Conservation (phyloP, 2,329 filamentous ascomycete species). For the Penicillium brevicompactum region DNA sequence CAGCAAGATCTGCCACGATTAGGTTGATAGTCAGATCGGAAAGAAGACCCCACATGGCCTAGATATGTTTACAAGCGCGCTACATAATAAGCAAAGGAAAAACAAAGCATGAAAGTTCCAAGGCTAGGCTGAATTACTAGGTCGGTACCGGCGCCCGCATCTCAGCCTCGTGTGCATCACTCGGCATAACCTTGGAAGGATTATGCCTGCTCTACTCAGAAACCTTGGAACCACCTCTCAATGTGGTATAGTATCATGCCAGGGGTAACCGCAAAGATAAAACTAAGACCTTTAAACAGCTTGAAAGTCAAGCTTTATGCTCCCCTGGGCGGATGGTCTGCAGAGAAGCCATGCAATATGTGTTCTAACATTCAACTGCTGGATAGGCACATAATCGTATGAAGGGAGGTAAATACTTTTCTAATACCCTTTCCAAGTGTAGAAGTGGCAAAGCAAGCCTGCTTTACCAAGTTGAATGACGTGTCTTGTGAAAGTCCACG, state of each 20-base stretch:
- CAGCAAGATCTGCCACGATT: too few relatives aligned
- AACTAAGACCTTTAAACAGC: too few relatives aligned
- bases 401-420: background rate
- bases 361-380: conserved; percentile 5
- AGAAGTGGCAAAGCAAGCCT: background rate
- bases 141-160: background rate
- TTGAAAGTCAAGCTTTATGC: conserved; percentile 19
- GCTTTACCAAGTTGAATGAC: background rate
- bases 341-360: conserved; percentile 16
- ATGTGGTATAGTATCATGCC: background rate
- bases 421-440: background rate
- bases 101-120: background rate
- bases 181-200: background rate
- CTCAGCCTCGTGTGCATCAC: background rate
- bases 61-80: background rate
- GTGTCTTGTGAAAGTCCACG: background rate
- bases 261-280: background rate
- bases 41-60: background rate
- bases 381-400: too few relatives aligned
- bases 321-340: conserved; percentile 14
- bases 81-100: background rate
- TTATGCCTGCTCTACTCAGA: background rate
- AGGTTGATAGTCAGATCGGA: too few relatives aligned
- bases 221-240: background rate
- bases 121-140: background rate